Evolutionary conservation across 2,329 filamentous ascomycete species (phyloP).

Genomic region (Dissoconium aciculare): DNA sequence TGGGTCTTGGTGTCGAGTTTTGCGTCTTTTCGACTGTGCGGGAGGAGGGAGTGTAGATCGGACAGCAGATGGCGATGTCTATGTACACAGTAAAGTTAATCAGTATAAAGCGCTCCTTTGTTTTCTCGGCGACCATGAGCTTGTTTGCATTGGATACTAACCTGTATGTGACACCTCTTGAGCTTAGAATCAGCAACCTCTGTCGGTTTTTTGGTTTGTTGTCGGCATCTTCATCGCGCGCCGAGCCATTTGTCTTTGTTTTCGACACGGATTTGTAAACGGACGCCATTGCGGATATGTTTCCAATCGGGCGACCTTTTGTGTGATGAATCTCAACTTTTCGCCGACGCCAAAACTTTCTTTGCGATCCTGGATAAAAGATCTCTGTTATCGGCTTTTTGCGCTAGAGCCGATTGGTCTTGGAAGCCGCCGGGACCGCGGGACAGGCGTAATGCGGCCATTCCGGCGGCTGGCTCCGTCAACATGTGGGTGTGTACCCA

Average conservation of each 20-base stretch:
- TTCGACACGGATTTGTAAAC: constrained; percentile 43
- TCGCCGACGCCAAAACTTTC: no score
- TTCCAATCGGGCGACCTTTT: no score
- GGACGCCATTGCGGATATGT: constrained; percentile 36
- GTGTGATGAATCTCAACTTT: no score
- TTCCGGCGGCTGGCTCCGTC: no score
- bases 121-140: background rate
- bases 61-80: constrained; percentile 89
- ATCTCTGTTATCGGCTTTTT: no score
- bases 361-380: no score
- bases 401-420: no score
- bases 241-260: constrained; percentile 16
- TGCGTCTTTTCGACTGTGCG: constrained; percentile 83
- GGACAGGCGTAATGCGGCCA: no score
- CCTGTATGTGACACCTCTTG: constrained; percentile 81
- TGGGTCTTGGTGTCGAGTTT: constrained; percentile 95
- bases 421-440: no score
- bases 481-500: no score
- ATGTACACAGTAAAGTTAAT: constrained; percentile 3
- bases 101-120: constrained; percentile 1
- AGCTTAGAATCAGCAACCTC: constrained; percentile 77
- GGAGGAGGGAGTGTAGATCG: constrained; percentile 75
- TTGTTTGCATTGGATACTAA: constrained; percentile 24
- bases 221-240: constrained; percentile 19
- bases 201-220: constrained; percentile 30